phyloP scores from a whole-genome alignment of 164 flowering plant genomes.

The Akebia trifoliata region DNA sequence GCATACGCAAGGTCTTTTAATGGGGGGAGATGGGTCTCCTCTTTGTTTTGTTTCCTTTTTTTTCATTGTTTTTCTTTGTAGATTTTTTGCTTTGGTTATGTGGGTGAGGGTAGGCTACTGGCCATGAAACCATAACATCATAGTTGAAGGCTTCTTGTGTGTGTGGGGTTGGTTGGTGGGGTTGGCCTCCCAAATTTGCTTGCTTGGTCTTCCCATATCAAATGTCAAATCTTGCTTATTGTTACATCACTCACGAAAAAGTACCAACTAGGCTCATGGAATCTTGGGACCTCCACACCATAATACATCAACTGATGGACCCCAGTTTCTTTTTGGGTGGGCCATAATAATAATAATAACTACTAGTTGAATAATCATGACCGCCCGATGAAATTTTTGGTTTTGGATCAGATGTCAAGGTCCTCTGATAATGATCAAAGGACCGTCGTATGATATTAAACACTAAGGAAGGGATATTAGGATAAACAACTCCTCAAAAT shows the following conservation, averaged over 20 bases:
- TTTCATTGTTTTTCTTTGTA: neutral
- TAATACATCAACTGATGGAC: too few relatives aligned
- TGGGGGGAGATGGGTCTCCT: constrained; percentile 3
- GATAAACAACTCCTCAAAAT: too few relatives aligned
- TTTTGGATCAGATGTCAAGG: too few relatives aligned
- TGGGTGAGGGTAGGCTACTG: constrained; percentile 46
- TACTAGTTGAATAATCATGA: too few relatives aligned
- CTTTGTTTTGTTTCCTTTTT: neutral
- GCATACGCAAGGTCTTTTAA: constrained; percentile 9
- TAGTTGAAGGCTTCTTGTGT: neutral
- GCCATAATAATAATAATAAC: too few relatives aligned
- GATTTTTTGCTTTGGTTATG: constrained; percentile 9
- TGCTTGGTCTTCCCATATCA: neutral
- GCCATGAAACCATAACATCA: constrained; percentile 27
- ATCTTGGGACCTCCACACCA: too few relatives aligned
- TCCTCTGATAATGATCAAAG: too few relatives aligned
- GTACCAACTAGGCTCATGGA: too few relatives aligned
- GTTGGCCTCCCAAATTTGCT: constrained; percentile 44
- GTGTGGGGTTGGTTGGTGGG: constrained; percentile 34
- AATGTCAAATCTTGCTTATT: neutral
- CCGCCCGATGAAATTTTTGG: too few relatives aligned
- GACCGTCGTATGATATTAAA: too few relatives aligned
- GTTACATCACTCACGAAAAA: neutral
- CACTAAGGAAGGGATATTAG: too few relatives aligned
- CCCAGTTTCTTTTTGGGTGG: too few relatives aligned